Conservation (phyloP, 106 monocot genomes). For the Acorus gramineus region DNA sequence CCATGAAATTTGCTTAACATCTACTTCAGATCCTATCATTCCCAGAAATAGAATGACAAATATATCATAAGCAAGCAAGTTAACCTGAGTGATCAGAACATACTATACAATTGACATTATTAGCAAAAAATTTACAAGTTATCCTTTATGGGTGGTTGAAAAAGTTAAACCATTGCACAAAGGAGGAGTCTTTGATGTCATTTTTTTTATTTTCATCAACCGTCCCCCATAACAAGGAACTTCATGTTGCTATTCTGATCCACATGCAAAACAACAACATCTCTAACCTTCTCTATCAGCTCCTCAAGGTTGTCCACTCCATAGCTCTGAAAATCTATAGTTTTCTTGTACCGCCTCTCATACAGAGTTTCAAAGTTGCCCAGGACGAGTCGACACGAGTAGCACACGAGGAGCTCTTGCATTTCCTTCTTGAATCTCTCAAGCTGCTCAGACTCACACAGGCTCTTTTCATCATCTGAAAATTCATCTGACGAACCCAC, state of each 20-base stretch:
- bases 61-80: too few relatives aligned
- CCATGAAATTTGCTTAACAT: too few relatives aligned
- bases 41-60: too few relatives aligned
- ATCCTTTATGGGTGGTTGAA: too few relatives aligned
- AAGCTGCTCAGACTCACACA: slow-evolving; percentile 21
- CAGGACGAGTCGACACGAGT: slow-evolving; percentile 46
- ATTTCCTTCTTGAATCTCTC: slow-evolving; percentile 52
- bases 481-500: slow-evolving; percentile 52
- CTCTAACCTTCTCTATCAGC: slow-evolving; percentile 59
- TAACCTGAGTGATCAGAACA: too few relatives aligned
- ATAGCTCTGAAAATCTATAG: slow-evolving; percentile 38
- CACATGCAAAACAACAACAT: slow-evolving; percentile 52
- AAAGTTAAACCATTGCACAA: too few relatives aligned
- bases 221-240: slow-evolving; percentile 21
- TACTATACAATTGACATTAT: too few relatives aligned
- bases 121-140: too few relatives aligned
- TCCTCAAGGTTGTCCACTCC: slow-evolving; percentile 60
- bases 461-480: slow-evolving; percentile 31
- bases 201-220: too few relatives aligned
- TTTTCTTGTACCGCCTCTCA: slow-evolving; percentile 69
- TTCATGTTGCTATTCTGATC: slow-evolving; percentile 41
- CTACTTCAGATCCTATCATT: too few relatives aligned
- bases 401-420: slow-evolving; percentile 87
- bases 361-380: slow-evolving; percentile 47
- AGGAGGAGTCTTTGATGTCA: too few relatives aligned